Evolutionary conservation across 1,284 basidiomycete species (phyloP), one percentile per base, ranked within the genome.

Genomic region (Heimioporus retisporus): DNA sequence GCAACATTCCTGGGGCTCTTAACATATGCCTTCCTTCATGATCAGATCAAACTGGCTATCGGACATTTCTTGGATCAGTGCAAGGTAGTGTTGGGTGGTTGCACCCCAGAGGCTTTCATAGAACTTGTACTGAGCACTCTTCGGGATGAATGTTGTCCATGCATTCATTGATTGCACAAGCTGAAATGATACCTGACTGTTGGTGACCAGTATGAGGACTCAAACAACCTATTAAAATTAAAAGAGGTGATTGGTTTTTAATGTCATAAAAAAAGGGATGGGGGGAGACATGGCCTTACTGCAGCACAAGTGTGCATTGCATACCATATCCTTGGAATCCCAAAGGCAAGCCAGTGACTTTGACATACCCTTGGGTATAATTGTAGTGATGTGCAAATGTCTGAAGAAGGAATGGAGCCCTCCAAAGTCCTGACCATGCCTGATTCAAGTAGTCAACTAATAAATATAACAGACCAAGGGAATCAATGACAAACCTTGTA

Each of bases 371-470:
- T 23, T 56, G 35, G 14, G 11, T 23, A 16, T 42, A 56, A 42
- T 56, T 56, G 55, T 56, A 56, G 42, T 56, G 62, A 31, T 63
- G 61, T 21, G 50, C 23, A 28, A 59, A 63, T 13, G 19, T 59
- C 16, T 63, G 62, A 18, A 63, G 62, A 23, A 63, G 5, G 15
- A 63, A 35, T 21, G 11, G 28, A 10, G 42, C 43, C 43, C 58
- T 57, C 55, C 64, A 68, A 42, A 67, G 31, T 31, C 61, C 57
- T 1, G 57, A 23, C 60, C 64, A 67, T 14, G 19, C 63, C 61
- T 65, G n/a, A 35, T 51, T 19, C 13, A 40, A 35, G 35, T 18
- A 6, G 40, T 42, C 11, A 31, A 48, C 55, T 23, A 8, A 48
- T 63, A 28, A n/a, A 55, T 35, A 19, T 46, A 35, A 54, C 21